Conservation (phyloP, 2,329 filamentous ascomycete species). For the Rhexocercosporidium sp. region DNA sequence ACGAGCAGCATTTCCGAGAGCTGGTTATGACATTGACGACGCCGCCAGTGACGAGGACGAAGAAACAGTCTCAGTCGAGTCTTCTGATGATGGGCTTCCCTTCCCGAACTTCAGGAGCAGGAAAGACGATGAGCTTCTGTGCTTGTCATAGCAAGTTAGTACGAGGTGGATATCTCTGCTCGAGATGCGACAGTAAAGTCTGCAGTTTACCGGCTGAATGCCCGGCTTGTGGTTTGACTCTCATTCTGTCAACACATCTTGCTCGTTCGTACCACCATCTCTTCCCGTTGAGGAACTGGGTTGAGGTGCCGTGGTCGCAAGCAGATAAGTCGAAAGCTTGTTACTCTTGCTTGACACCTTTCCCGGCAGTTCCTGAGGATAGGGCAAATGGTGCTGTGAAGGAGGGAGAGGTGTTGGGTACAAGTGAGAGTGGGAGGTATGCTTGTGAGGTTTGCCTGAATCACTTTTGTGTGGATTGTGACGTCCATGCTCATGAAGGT, state of each 20-base stretch:
- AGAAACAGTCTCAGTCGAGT: conserved; percentile 61
- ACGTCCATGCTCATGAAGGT: conserved; percentile 86
- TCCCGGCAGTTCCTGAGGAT: conserved; percentile 56
- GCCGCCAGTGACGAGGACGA: conserved; percentile 79
- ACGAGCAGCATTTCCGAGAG: conserved; percentile 87
- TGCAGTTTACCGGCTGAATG: conserved; percentile 91
- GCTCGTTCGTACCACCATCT: conserved; percentile 93
- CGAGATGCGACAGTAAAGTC: conserved; percentile 85
- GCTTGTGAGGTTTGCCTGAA: conserved; percentile 84
- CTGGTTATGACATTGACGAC: conserved; percentile 89
- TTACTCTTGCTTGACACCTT: conserved; percentile 76
- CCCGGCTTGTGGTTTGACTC: conserved; percentile 85
- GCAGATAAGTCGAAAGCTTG: conserved; percentile 66
- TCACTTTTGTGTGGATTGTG: conserved; percentile 98
- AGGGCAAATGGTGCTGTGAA: conserved; percentile 29
- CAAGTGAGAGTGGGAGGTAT: conserved; percentile 87
- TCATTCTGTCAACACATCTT: conserved; percentile 92
- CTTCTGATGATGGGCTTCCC: conserved; percentile 99
- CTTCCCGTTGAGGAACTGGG: conserved; percentile 89
- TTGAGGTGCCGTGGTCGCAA: conserved; percentile 82
- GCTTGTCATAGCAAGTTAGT: conserved; percentile 87
- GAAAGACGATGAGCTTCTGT: conserved; percentile 73
- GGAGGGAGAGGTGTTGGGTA: conserved; percentile 57
- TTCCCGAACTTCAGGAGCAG: conserved; percentile 76
- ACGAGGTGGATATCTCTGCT: conserved; percentile 88